Conservation (phyloP, 2,329 filamentous ascomycete species). For the Zelopaecilomyces penicillatus region DNA sequence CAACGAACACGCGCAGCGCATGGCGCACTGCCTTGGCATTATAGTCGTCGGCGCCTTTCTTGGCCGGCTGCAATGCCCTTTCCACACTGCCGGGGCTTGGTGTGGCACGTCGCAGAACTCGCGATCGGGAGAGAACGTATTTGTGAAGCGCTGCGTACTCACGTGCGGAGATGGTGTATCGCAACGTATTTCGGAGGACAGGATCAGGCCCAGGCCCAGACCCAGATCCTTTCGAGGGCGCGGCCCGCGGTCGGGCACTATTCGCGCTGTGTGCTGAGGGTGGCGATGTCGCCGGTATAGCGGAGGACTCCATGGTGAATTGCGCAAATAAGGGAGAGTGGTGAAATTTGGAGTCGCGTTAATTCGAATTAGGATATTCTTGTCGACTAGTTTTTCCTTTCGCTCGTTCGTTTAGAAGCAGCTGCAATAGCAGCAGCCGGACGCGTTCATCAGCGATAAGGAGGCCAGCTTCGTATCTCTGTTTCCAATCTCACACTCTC, state of each 20-base stretch:
- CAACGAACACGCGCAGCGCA: constrained; percentile 61
- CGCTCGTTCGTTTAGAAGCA: too few relatives aligned
- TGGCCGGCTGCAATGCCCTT: constrained; percentile 25
- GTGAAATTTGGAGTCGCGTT: too few relatives aligned
- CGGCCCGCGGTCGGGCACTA: too few relatives aligned
- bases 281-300: background rate
- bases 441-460: too few relatives aligned
- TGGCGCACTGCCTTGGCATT: constrained; percentile 63
- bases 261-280: background rate
- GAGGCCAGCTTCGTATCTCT: too few relatives aligned
- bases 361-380: too few relatives aligned
- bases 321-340: too few relatives aligned
- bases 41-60: constrained; percentile 48
- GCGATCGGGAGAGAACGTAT: constrained; percentile 69
- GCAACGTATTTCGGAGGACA: constrained; percentile 73
- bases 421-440: too few relatives aligned
- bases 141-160: constrained; percentile 82
- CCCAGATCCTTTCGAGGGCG: background rate
- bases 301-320: too few relatives aligned
- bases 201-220: constrained; percentile 41
- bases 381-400: too few relatives aligned
- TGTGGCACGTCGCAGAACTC: constrained; percentile 43
- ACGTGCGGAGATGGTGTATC: constrained; percentile 75
- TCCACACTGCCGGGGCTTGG: constrained; percentile 49
- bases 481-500: too few relatives aligned